Percentiles rank a stretch among this genome's conserved stretches.
phyloP scores from a whole-genome alignment of 1,139 yeast genomes.

The Geotrichum restrictum region DNA sequence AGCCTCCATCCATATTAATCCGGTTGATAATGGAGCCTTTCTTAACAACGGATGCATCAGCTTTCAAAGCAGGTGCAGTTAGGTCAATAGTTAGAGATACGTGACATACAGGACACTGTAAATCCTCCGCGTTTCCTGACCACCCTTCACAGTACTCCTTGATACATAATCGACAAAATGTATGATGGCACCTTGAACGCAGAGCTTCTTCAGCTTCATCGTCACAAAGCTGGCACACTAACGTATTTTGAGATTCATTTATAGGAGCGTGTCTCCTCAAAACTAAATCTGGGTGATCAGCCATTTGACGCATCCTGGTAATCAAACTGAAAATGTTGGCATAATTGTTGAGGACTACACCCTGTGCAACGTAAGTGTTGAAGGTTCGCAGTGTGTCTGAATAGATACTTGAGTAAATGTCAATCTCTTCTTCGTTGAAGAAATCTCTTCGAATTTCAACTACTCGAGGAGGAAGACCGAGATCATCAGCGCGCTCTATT shows the following conservation, averaged over 20 bases:
- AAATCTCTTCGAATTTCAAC: constrained; percentile 81
- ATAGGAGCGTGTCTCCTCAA: constrained; percentile 53
- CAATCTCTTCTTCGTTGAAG: constrained; percentile 92
- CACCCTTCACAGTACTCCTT: constrained; percentile 84
- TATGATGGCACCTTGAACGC: constrained; percentile 88
- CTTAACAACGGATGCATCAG: constrained; percentile 56
- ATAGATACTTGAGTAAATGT: constrained; percentile 79
- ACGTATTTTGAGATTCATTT: constrained; percentile 50
- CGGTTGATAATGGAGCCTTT: constrained; percentile 87
- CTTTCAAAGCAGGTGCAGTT: constrained; percentile 80
- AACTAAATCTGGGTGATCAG: constrained; percentile 96
- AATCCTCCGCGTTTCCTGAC: constrained; percentile 56
- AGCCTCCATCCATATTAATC: constrained; percentile 76
- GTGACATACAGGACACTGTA: constrained; percentile 95
- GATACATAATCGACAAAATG: constrained; percentile 87
- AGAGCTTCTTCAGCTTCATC: constrained; percentile 98
- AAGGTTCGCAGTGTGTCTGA: constrained; percentile 82
- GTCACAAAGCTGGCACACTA: constrained; percentile 89
- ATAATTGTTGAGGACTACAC: constrained; percentile 90
- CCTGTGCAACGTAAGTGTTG: constrained; percentile 83
- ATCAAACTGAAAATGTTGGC: constrained; percentile 94
- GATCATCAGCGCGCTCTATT: constrained; percentile 91
- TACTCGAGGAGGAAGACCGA: constrained; percentile 92
- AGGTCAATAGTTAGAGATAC: constrained; percentile 86
- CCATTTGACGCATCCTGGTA: constrained; percentile 95